A percentile compares a stretch with the other conserved stretches of the same genome.
Conservation (phyloP, 225 moss, liverwort and hornwort genomes). For the Sphagnum contortum region DNA sequence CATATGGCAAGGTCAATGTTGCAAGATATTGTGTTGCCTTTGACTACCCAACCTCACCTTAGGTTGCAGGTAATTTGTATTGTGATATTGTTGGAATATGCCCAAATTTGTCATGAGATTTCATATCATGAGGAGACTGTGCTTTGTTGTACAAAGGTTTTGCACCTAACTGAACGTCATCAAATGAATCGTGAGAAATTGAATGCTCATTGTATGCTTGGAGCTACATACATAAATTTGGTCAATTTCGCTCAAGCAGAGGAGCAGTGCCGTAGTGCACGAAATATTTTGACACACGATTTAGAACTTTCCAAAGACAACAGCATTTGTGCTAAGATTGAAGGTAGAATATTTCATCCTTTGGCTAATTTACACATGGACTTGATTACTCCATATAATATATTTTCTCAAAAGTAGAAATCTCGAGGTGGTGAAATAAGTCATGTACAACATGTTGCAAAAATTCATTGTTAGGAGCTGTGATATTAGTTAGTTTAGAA, state of each 20-base stretch:
- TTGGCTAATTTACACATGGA: not conserved
- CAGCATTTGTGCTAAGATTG: not conserved
- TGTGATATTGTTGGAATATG: not conserved
- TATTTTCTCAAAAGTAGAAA: not conserved
- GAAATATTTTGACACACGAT: not conserved
- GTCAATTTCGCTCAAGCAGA: not conserved
- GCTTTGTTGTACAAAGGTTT: not conserved
- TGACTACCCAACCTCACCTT: not conserved
- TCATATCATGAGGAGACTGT: not conserved
- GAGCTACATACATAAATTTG: not conserved
- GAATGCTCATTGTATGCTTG: not conserved
- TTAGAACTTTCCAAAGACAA: not conserved
- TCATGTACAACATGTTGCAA: not conserved
- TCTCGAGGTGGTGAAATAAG: no score
- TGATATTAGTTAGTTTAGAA: not conserved
- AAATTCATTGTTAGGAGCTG: not conserved
- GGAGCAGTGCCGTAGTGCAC: not conserved
- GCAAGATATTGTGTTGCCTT: constrained; percentile 1
- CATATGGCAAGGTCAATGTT: constrained; percentile 5
- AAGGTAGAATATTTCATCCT: not conserved
- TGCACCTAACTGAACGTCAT: no score
- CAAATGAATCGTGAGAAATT: not conserved
- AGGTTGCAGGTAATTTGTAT: not conserved
- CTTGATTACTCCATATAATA: not conserved
- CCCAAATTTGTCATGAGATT: constrained; percentile 1